Evolutionary conservation across 306 rosid genomes (phyloP), one percentile per base, ranked within the genome.

Genomic region (Quercus ilex): DNA sequence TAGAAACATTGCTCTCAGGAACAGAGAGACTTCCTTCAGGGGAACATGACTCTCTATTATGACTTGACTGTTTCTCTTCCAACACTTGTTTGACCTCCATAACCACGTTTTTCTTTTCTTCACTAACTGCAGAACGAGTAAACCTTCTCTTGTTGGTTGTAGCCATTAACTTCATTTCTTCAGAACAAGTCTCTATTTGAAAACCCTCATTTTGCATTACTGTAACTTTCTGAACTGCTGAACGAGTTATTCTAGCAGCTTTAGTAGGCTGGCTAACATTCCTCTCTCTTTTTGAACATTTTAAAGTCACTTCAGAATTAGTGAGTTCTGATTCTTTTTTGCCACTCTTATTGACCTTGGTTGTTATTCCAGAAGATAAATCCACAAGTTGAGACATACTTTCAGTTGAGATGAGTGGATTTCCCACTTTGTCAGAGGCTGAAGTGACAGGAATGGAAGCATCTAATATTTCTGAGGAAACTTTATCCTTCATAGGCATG

Each of bases 121-220:
- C 56, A 46, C 62, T 38, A 60, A 79, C 63, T 59, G 46, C 64
- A 9, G 38, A 71, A 63, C 31, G 73, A 14, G 73, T 72, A 20
- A 72, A 31, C 55, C 77, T 60, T 72, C 73, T 35, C 38, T 4
- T 25, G 64, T 35, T 49, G 55, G 73, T 62, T 31, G n/a, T 43
- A 49, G 53, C 73, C 21, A 15, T 60, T 58, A 62, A 51, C 43
- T 72, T 71, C 35, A 59, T 20, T 72, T 64, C 77, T 79, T 60
- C 46, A 11, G 64, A 33, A 72, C 21, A 46, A 79, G 20, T 43
- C 19, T 46, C 9, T 21, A 20, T 23, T 3, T 15, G 73, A 55
- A 52, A 20, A 49, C 49, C 64, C 60, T 19, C 19, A 6, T 59
- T 72, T 35, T 62, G 77, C 17, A 21, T 71, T 49, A 11, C 77